A percentile compares a stretch with the other conserved stretches of the same genome.
phyloP scores from a whole-genome alignment of 2,329 filamentous ascomycete species.

The Colletotrichum gigasporum region DNA sequence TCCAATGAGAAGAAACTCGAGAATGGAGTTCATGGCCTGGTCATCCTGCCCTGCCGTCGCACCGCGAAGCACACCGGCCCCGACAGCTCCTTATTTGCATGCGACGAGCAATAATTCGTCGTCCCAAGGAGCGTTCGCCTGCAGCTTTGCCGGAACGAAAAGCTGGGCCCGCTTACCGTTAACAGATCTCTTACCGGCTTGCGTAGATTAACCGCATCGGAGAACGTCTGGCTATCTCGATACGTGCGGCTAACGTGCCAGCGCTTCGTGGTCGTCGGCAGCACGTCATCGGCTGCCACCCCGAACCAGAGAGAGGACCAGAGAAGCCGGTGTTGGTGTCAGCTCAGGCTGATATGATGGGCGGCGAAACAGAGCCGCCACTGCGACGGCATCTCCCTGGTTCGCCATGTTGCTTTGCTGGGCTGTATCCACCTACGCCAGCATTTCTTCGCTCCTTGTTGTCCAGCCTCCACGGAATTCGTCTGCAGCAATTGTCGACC shows the following conservation, averaged over 20 bases:
- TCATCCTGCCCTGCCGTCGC: background rate
- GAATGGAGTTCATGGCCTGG: background rate
- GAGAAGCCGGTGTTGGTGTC: too few species aligned
- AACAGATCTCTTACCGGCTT: slow-evolving; percentile 7
- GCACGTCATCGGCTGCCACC: background rate
- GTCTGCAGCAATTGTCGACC: background rate
- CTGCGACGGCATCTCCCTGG: background rate
- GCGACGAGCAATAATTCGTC: background rate
- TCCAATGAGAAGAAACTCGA: slow-evolving; percentile 6
- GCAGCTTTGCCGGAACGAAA: background rate
- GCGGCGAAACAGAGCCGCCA: background rate
- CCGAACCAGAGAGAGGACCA: background rate
- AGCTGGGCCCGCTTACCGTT: background rate
- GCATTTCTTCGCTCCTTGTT: background rate
- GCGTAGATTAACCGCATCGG: background rate
- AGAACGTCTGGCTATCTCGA: background rate
- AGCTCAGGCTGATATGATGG: too few species aligned
- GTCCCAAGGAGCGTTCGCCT: background rate
- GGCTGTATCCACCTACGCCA: background rate
- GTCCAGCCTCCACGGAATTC: background rate
- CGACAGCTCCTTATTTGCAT: background rate
- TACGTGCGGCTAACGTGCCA: slow-evolving; percentile 15
- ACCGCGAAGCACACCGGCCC: background rate
- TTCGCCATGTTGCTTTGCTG: background rate
- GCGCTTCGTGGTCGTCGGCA: background rate